Evolutionary conservation across 495 filamentous ascomycete genomes (phyloP).

Genomic region (Achaetomiella virescens): DNA sequence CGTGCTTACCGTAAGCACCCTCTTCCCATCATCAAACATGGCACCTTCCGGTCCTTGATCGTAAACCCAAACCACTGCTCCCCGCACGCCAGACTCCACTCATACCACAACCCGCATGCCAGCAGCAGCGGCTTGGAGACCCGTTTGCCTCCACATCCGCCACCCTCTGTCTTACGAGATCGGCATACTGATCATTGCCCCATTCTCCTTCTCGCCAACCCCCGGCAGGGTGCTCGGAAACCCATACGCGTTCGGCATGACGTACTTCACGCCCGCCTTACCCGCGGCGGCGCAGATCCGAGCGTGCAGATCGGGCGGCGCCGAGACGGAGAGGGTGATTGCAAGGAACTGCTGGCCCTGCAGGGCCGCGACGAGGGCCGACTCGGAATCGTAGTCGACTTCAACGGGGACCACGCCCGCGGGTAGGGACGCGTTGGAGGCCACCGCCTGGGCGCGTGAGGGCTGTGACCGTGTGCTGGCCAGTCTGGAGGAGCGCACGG

Average conservation of each 20-base stretch:
- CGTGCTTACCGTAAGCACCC: conserved; percentile 32
- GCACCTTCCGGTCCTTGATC: conserved; percentile 25
- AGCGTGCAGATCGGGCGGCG: conserved; percentile 29
- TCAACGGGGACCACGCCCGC: conserved; percentile 29
- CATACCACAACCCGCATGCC: conserved; percentile 43
- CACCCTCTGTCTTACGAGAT: neutral
- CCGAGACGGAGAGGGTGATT: conserved; percentile 43
- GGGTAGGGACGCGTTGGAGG: conserved; percentile 26
- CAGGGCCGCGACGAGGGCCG: conserved; percentile 36
- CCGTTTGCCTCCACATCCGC: conserved; percentile 35
- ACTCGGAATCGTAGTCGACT: conserved; percentile 35
- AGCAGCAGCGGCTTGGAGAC: conserved; percentile 29
- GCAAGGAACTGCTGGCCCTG: conserved; percentile 51
- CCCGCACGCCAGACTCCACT: conserved; percentile 34
- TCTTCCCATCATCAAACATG: conserved; percentile 31
- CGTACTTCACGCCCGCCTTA: conserved; percentile 52
- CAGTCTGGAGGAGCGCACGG: conserved; percentile 41
- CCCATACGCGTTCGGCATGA: conserved; percentile 59
- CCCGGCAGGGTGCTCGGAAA: too few relatives aligned
- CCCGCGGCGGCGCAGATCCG: conserved; percentile 53
- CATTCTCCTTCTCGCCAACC: too few relatives aligned
- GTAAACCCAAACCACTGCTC: conserved; percentile 29
- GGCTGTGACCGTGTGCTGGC: conserved; percentile 51
- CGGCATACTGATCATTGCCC: conserved; percentile 27
- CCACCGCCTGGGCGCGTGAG: conserved; percentile 44